These are phyloP conservation scores for Fusarium tupiense DNA, from an alignment of 2,329 filamentous ascomycete genomes.

Conservation along the genomic window DNA sequence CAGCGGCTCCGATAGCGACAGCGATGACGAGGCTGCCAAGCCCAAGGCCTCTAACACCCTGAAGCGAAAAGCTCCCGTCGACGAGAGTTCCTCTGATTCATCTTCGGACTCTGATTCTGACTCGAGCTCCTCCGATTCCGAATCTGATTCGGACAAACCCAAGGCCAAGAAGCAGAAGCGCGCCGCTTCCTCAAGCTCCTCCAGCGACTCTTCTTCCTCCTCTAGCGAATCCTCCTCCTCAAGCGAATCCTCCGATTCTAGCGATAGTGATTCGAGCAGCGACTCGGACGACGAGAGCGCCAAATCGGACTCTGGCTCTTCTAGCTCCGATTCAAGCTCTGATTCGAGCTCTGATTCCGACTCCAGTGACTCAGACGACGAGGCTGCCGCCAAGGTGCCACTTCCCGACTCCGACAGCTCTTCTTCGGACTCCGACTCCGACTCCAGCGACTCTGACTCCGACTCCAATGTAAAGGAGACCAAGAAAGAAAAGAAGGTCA, in stretches of 20 bases:
- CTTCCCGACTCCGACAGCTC: conserved; percentile 55
- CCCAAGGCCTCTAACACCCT: conserved; percentile 44
- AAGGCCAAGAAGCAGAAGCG: conserved; percentile 63
- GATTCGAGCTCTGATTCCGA: conserved; percentile 49
- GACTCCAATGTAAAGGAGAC: conserved; percentile 43
- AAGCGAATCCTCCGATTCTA: conserved; percentile 42
- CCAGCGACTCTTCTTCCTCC: conserved; percentile 30
- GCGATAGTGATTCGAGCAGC: conserved; percentile 42
- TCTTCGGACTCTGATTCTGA: conserved; percentile 50
- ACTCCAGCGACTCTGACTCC: conserved; percentile 48
- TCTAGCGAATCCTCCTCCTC: conserved; percentile 32
- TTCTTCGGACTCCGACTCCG: conserved; percentile 46
- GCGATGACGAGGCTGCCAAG: conserved; percentile 38
- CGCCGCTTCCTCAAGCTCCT: conserved; percentile 31
- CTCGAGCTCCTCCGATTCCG: conserved; percentile 31
- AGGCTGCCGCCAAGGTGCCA: conserved; percentile 53
- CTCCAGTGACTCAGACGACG: conserved; percentile 47
- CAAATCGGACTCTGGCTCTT: conserved; percentile 50
- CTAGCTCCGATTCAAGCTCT: conserved; percentile 43
- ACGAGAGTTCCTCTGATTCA: conserved; percentile 48
- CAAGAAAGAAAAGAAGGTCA: conserved; percentile 36
- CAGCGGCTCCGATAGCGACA: conserved; percentile 36
- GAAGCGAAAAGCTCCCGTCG: conserved; percentile 54
- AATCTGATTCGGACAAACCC: conserved; percentile 53
- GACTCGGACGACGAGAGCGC: conserved; percentile 49